Conservation (phyloP, 2,329 filamentous ascomycete species). For the Sarocladium strictum region DNA sequence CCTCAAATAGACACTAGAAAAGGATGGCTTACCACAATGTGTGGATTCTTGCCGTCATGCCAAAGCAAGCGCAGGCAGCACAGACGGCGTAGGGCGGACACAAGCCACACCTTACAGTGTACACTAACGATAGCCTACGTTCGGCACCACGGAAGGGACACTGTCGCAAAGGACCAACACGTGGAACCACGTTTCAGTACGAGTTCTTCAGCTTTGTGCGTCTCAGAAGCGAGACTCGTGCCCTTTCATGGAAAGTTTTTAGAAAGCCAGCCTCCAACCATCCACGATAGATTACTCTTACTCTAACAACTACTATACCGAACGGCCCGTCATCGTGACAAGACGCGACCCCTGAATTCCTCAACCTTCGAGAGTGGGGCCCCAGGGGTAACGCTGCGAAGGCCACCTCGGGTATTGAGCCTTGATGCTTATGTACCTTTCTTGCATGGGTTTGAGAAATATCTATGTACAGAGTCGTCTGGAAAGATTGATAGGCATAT, state of each 20-base stretch:
- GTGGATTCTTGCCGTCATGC: too few species aligned
- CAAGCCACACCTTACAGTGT: not conserved
- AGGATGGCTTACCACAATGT: too few species aligned
- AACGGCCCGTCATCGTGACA: not conserved
- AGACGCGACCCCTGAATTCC: constrained; percentile 7
- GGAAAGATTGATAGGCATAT: too few species aligned
- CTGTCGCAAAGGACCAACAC: not conserved
- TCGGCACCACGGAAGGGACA: not conserved
- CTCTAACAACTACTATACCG: not conserved
- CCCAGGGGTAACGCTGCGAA: not conserved
- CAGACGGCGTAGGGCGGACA: not conserved
- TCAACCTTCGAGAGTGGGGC: not conserved
- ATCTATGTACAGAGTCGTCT: too few species aligned
- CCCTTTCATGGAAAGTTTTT: too few species aligned
- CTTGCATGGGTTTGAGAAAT: too few species aligned
- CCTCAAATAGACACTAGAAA: too few species aligned
- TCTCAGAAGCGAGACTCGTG: too few species aligned
- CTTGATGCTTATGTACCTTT: too few species aligned
- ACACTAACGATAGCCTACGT: not conserved
- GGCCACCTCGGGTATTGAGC: not conserved
- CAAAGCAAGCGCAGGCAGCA: too few species aligned
- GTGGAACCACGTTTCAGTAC: too few species aligned
- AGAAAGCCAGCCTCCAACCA: not conserved
- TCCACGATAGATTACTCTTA: not conserved
- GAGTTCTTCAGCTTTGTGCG: too few species aligned